Evolutionary conservation across 2,329 filamentous ascomycete species (phyloP).

Genomic region (Fusarium continuum): DNA sequence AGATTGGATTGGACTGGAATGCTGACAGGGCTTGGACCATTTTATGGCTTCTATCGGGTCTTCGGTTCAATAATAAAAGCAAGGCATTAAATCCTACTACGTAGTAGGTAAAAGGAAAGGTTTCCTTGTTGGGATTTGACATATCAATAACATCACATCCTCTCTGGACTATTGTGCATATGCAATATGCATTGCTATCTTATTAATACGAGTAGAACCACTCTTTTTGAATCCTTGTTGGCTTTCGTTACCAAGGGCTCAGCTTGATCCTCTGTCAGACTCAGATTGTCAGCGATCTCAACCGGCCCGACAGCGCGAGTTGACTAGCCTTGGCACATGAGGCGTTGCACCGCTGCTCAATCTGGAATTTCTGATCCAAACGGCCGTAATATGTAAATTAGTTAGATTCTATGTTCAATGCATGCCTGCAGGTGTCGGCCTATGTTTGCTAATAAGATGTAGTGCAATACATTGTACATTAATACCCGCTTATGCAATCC

Average conservation of each 20-base stretch:
- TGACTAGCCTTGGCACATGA: constrained; percentile 5
- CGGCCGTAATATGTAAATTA: no score
- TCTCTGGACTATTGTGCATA: constrained; percentile 3
- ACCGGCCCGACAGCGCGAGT: constrained; percentile 15
- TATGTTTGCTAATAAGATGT: no score
- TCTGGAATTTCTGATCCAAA: neutral
- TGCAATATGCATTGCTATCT: constrained; percentile 1
- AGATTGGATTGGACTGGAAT: neutral
- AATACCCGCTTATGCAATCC: neutral
- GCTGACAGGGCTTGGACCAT: neutral
- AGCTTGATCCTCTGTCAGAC: neutral
- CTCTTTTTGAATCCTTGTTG: constrained; percentile 4
- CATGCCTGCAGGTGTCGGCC: neutral
- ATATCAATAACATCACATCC: neutral
- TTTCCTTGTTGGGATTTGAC: neutral
- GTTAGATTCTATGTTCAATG: no score
- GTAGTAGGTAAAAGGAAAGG: neutral
- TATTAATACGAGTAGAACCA: constrained; percentile 25
- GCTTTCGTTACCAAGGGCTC: neutral
- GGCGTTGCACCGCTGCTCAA: neutral
- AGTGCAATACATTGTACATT: neutral
- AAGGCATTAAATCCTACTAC: no score
- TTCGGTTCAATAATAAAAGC: neutral
- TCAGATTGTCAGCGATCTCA: neutral
- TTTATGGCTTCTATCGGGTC: constrained; percentile 10